Conservation (phyloP, 306 rosid genomes). For the Cucumis melo region DNA sequence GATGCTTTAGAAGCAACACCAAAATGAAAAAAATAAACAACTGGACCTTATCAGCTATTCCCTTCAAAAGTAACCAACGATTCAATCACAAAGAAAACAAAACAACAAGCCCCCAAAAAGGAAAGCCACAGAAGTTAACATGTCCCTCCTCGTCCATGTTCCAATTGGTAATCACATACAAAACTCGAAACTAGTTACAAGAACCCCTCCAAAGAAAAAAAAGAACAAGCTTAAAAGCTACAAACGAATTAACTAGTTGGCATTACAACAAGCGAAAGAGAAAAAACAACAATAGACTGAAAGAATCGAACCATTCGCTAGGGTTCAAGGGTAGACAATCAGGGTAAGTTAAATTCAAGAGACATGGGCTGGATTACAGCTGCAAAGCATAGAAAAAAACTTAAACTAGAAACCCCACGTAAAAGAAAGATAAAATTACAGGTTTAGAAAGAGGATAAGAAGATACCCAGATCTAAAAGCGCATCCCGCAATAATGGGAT, state of each 20-base stretch:
- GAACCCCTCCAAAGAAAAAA: neutral
- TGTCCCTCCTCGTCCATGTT: neutral
- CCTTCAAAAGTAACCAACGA: neutral
- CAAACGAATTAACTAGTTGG: neutral
- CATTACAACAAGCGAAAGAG: neutral
- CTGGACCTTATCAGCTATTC: neutral
- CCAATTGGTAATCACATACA: neutral
- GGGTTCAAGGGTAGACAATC: neutral
- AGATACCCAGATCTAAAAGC: constrained; percentile 1
- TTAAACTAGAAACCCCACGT: neutral
- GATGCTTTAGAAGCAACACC: neutral
- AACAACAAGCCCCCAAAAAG: no score
- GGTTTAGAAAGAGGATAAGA: neutral
- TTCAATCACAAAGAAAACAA: neutral
- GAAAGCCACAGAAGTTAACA: neutral
- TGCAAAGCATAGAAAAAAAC: neutral
- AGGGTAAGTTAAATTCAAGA: neutral
- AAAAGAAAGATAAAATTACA: neutral
- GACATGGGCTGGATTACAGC: neutral
- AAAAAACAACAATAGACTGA: neutral
- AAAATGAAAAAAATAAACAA: neutral
- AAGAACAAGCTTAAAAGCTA: neutral
- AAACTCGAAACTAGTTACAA: neutral
- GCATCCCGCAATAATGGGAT: neutral
- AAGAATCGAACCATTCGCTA: neutral